phyloP scores from a whole-genome alignment of 345 rosid species.

The Eucalyptus melliodora region DNA sequence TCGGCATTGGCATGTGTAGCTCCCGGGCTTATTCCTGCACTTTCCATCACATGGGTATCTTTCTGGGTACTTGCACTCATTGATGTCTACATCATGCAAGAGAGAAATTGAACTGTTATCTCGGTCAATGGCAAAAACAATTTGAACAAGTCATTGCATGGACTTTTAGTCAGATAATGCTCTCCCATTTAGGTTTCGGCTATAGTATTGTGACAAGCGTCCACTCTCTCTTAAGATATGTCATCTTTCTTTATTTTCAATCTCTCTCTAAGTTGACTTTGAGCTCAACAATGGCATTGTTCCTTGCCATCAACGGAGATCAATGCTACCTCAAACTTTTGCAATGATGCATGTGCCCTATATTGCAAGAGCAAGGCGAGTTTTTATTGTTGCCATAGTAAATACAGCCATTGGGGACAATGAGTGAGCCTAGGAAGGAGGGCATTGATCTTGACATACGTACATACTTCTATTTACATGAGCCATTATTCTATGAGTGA shows the following conservation, averaged over 20 bases:
- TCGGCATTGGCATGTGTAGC: neutral
- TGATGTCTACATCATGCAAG: neutral
- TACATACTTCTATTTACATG: rapidly evolving
- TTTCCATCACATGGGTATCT: neutral
- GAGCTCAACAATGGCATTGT: neutral
- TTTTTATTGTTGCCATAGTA: rapidly evolving
- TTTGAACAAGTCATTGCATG: neutral
- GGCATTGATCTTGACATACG: rapidly evolving
- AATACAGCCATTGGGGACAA: neutral
- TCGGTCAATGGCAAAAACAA: rapidly evolving
- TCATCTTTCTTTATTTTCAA: neutral
- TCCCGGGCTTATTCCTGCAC: neutral
- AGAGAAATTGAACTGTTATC: neutral
- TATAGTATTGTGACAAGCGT: neutral
- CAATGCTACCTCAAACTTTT: neutral
- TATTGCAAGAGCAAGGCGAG: neutral
- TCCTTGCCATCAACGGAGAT: neutral
- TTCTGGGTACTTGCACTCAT: neutral
- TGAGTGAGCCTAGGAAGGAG: neutral
- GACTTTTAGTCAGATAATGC: rapidly evolving
- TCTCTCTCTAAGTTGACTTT: rapidly evolving
- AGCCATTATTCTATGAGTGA: neutral
- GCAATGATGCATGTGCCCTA: rapidly evolving
- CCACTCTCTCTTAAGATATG: rapidly evolving
- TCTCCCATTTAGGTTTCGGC: rapidly evolving